Conservation (phyloP, 2,329 filamentous ascomycete species). For the Ceratocystis cubensis region DNA sequence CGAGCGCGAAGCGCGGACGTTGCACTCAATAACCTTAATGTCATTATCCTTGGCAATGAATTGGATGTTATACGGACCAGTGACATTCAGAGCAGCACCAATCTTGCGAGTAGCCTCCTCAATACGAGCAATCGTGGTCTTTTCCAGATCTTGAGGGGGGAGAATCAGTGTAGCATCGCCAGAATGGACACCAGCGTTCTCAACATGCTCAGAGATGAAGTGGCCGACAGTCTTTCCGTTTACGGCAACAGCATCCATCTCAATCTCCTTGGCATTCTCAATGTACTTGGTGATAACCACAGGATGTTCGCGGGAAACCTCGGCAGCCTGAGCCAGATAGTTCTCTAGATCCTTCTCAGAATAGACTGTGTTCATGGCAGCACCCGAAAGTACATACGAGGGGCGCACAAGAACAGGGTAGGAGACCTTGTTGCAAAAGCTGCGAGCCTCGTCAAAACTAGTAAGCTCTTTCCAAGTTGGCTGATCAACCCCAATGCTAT, state of each 20-base stretch:
- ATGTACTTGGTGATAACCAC: slow-evolving; percentile 99
- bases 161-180: slow-evolving; percentile 93
- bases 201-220: slow-evolving; percentile 96
- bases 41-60: slow-evolving; percentile 99
- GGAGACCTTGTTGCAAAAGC: slow-evolving; percentile 75
- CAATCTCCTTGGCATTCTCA: slow-evolving; percentile 97
- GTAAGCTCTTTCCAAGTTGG: slow-evolving; percentile 97
- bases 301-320: slow-evolving; percentile 88
- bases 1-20: slow-evolving; percentile 87
- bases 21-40: slow-evolving; percentile 99
- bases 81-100: slow-evolving; percentile 83
- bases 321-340: slow-evolving; percentile 80
- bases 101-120: slow-evolving; percentile 95
- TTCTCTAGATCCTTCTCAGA: slow-evolving; percentile 81
- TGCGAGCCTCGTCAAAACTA: slow-evolving; percentile 77
- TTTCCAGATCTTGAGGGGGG: slow-evolving; percentile 83
- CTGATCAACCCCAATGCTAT: slow-evolving; percentile 88
- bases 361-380: slow-evolving; percentile 99
- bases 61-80: slow-evolving; percentile 96
- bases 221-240: slow-evolving; percentile 84
- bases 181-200: slow-evolving; percentile 96
- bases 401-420: slow-evolving; percentile 93
- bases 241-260: slow-evolving; percentile 95
- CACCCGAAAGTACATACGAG: slow-evolving; percentile 92
- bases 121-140: slow-evolving; percentile 78